A percentile compares a stretch with the other conserved stretches of the same genome.
Evolutionary conservation across 208 protist genomes (phyloP).

Genomic region (Acanthamoeba castellanii): DNA sequence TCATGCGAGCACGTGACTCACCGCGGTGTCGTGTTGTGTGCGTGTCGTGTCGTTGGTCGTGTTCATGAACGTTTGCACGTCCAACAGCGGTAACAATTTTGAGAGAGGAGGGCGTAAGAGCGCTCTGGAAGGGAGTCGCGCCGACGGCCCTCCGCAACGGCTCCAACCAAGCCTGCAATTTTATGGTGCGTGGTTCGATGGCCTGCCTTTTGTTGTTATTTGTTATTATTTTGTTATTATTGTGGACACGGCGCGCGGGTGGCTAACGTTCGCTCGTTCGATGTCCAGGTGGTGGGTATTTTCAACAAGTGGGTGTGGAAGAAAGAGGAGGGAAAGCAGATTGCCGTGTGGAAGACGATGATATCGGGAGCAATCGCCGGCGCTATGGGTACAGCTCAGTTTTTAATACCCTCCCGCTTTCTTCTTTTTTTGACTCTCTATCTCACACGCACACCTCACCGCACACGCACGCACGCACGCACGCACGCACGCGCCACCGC

Average conservation of each 20-base stretch:
- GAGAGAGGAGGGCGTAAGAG: slow-evolving; percentile 72
- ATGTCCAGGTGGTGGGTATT: neutral
- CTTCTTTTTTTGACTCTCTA: no score
- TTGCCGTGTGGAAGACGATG: slow-evolving; percentile 69
- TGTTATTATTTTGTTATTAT: neutral
- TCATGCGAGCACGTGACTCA: neutral
- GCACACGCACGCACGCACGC: no score
- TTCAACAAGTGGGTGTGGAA: slow-evolving; percentile 60
- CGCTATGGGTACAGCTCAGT: neutral
- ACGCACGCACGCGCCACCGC: neutral
- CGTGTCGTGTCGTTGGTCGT: no score
- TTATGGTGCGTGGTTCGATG: neutral
- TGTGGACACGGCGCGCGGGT: neutral
- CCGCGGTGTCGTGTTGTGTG: neutral
- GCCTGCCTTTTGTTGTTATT: neutral
- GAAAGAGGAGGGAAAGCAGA: slow-evolving; percentile 63
- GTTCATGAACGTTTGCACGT: neutral
- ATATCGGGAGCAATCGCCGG: slow-evolving; percentile 30
- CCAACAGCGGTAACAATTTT: slow-evolving; percentile 41
- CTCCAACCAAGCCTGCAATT: slow-evolving; percentile 79
- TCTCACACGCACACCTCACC: no score
- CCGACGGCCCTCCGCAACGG: slow-evolving; percentile 79
- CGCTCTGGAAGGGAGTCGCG: slow-evolving; percentile 78
- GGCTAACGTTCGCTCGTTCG: neutral
- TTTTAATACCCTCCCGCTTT: neutral